These are phyloP conservation scores for Nemophila menziesii DNA, from an alignment of 257 asterid species.

Conservation along the genomic window DNA sequence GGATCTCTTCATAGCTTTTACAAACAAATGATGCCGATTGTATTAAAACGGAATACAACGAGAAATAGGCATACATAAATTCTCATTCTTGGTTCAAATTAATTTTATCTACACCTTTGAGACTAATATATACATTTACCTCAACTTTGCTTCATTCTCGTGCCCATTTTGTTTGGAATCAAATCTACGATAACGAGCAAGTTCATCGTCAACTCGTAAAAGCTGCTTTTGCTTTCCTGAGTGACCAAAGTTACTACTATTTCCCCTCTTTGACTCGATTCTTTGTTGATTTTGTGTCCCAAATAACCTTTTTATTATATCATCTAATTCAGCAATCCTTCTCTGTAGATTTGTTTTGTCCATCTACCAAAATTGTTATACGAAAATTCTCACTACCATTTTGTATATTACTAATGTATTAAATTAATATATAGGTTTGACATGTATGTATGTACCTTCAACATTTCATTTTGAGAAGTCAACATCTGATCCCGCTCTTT, in stretches of 20 bases:
- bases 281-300: slow-evolving; percentile 32
- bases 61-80: no score
- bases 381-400: slow-evolving; percentile 4
- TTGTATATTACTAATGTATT: background rate
- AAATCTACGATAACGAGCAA: slow-evolving; percentile 23
- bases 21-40: no score
- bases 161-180: slow-evolving; percentile 16
- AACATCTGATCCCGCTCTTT: slow-evolving; percentile 65
- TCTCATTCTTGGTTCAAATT: background rate
- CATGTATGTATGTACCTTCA: slow-evolving; percentile 31
- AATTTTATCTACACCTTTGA: background rate
- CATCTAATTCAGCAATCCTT: slow-evolving; percentile 57
- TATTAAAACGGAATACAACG: no score
- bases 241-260: slow-evolving; percentile 19
- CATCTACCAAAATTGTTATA: slow-evolving; percentile 26
- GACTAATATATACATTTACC: slow-evolving; percentile 14
- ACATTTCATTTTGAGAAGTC: slow-evolving; percentile 69
- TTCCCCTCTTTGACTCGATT: slow-evolving; percentile 22
- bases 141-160: slow-evolving; percentile 18
- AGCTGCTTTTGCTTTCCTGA: slow-evolving; percentile 25
- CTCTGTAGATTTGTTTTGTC: slow-evolving; percentile 57
- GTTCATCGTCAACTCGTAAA: slow-evolving; percentile 32
- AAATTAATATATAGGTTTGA: background rate
- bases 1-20: no score
- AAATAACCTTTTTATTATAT: slow-evolving; percentile 43